These are phyloP conservation scores for Mallotus nudiflorus DNA, from an alignment of 345 rosid genomes.

Conservation along the genomic window DNA sequence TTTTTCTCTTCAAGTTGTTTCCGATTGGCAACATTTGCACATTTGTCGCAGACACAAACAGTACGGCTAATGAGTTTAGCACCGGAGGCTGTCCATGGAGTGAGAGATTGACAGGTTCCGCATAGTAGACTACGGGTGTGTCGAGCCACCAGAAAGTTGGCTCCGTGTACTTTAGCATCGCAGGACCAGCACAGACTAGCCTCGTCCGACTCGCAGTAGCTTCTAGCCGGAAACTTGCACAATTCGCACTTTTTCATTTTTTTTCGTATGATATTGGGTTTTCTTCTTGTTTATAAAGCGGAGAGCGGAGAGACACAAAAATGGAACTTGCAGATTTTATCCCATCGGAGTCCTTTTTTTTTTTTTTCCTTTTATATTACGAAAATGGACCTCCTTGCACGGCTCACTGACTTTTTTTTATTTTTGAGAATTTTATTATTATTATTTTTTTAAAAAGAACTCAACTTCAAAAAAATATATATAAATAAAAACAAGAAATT, in stretches of 20 bases:
- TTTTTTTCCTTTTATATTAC: constrained; percentile 1
- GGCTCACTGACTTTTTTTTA: too few relatives aligned
- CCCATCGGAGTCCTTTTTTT: too few relatives aligned
- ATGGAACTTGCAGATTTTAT: not conserved
- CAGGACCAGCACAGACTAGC: constrained; percentile 76
- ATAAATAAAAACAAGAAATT: too few relatives aligned
- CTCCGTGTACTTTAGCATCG: constrained; percentile 66
- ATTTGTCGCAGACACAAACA: constrained; percentile 49
- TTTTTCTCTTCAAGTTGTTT: constrained; percentile 19
- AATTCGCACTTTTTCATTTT: constrained; percentile 58
- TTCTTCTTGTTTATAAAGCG: not conserved
- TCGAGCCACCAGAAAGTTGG: constrained; percentile 75
- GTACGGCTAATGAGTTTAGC: constrained; percentile 44
- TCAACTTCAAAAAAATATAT: too few relatives aligned
- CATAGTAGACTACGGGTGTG: constrained; percentile 61
- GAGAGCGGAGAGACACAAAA: too few relatives aligned
- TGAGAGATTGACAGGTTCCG: constrained; percentile 44
- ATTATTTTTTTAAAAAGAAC: too few relatives aligned
- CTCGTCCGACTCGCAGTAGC: constrained; percentile 67
- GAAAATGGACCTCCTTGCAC: not conserved
- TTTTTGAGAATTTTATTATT: too few relatives aligned
- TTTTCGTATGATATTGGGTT: not conserved
- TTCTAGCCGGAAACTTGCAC: constrained; percentile 51
- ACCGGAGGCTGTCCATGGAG: constrained; percentile 71
- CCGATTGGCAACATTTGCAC: constrained; percentile 18